Base-by-base conservation (phyloP, 768 basidiomycete genomes). In the Termitomyces eurrhizus region DNA sequence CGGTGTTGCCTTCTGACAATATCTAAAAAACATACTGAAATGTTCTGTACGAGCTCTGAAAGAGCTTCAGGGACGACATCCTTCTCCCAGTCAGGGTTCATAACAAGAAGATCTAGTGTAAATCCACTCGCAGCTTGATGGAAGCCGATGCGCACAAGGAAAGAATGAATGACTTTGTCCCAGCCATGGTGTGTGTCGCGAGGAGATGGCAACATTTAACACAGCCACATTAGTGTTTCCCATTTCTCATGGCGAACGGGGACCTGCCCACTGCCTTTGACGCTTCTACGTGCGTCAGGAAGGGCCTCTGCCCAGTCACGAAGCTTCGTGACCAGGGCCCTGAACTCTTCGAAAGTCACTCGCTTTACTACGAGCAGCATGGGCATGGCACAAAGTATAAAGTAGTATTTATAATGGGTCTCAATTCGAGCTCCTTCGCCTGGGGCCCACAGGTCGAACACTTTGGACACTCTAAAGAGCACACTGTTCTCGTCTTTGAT, bases 301-400 rank as follows among this genome's bases (percentile, higher is more conserved):
- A 86, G 54, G 92, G 92, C 7, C 78, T 91, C n/a, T 93, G 90
- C 67, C 89, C 88, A 2, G 85, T 92, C 16, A 84, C 84, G 2
- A 67, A 76, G 33, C 73, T 85, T 5, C 77, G 77, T 32, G 72
- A 76, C 16, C 79, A 83, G 64, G 75, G 71, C n/a, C 71, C 71
- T 3, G 73, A 78, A 54, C 71, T 79, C 0, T 61, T 86, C 3
- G 83, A 89, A 67, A 86, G 82, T 53, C 89, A 91, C 67, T 89
- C 88, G 0, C 75, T 93, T 2, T 94, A 93, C 71, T 93, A 81
- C 63, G 90, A 92, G 70, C 80, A 86, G 44, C 92, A 94, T 70
- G 92, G 91, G 3, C 73, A 64, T 4, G 87, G 87, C 0, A 79
- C 80, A 11, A 77, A 80, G 61, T 69, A 66, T 61, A 91, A 90